Conservation (phyloP, 306 rosid species). For the Senna siamea region DNA sequence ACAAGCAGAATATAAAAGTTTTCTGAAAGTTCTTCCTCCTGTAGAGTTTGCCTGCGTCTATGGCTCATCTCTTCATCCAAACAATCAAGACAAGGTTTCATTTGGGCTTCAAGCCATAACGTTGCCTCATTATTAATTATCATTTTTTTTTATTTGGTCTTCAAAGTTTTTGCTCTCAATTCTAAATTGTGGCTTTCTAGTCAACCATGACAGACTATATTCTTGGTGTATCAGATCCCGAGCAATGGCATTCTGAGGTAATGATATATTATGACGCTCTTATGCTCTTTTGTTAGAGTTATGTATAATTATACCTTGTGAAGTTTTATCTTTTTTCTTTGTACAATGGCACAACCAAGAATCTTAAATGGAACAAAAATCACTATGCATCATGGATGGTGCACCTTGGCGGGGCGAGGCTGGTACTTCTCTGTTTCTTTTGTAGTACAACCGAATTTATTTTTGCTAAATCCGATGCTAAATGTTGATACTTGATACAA, state of each 20-base stretch:
- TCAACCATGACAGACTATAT: constrained; percentile 57
- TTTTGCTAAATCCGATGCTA: constrained; percentile 31
- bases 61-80: constrained; percentile 62
- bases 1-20: constrained; percentile 32
- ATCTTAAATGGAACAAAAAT: constrained; percentile 74
- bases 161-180: constrained; percentile 8
- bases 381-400: constrained; percentile 90
- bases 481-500: constrained; percentile 39
- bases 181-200: constrained; percentile 39
- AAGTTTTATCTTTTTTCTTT: constrained; percentile 4
- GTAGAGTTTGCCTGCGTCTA: constrained; percentile 57
- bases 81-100: constrained; percentile 49
- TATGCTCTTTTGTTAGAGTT: constrained; percentile 27
- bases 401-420: constrained; percentile 77
- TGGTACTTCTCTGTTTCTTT: constrained; percentile 59
- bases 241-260: constrained; percentile 85
- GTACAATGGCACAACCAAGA: constrained; percentile 52
- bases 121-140: neutral
- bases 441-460: neutral
- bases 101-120: constrained; percentile 11
- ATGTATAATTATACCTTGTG: neutral
- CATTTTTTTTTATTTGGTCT: neutral
- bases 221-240: constrained; percentile 66
- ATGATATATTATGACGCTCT: constrained; percentile 25
- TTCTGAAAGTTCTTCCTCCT: constrained; percentile 57